Evolutionary conservation across 1,284 basidiomycete species (phyloP).

Genomic region (Trametes sp.): DNA sequence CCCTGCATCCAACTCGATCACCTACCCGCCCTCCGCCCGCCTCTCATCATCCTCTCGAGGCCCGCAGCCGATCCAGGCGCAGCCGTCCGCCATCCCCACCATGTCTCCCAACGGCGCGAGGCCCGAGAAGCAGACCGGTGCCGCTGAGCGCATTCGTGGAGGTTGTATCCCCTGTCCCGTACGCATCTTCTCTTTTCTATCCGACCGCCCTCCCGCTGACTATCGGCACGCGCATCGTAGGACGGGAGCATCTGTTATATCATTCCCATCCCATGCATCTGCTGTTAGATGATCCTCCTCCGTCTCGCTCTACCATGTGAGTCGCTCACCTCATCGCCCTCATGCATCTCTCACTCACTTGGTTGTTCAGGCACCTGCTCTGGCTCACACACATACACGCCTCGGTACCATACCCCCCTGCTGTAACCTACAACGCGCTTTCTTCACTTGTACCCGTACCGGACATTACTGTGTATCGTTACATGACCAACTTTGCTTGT

Average conservation of each 20-base stretch:
- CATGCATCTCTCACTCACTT: no score
- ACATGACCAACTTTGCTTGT: no score
- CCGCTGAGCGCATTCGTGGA: conserved; percentile 11
- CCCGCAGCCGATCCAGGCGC: conserved; percentile 2
- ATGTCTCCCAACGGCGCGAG: conserved; percentile 1
- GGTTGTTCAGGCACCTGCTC: no score
- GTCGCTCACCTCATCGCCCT: not conserved
- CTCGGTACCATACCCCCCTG: no score
- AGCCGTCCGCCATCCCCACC: conserved; percentile 5
- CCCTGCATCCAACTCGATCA: not conserved
- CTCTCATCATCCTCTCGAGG: not conserved
- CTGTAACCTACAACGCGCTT: no score
- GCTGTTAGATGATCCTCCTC: conserved; percentile 8
- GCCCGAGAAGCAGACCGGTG: not conserved
- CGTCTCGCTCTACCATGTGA: not conserved
- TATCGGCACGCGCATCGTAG: not conserved
- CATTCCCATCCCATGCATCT: conserved; percentile 19
- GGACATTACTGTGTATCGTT: no score
- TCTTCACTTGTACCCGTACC: no score
- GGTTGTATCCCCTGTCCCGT: conserved; percentile 20
- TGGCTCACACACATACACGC: no score
- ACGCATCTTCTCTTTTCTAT: not conserved
- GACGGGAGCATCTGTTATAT: conserved; percentile 21
- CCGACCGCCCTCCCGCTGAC: not conserved
- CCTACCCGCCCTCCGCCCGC: conserved; percentile 15